Base-by-base conservation (phyloP, 2,329 filamentous ascomycete species). In the Clonostachys rosea region DNA sequence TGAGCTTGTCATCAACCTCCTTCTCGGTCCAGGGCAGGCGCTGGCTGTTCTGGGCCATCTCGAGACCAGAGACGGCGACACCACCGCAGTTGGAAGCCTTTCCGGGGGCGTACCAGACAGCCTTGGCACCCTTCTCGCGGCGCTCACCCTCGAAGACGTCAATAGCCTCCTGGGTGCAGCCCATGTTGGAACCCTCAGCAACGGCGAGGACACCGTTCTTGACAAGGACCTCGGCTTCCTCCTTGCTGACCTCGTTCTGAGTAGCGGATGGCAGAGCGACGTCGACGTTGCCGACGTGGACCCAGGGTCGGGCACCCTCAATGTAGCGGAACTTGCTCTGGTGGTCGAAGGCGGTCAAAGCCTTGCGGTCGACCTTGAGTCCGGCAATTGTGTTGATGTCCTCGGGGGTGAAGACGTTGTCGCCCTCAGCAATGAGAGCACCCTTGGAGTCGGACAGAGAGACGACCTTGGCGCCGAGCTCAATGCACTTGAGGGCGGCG, bases 151-250 rank as follows among this genome's bases (percentile, higher is more conserved):
- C 92, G 67, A 97, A 97, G 55, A 90, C 76, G 61, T 96, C 88
- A 61, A 99, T 96, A 57, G 92, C 92, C 55, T 88, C 91, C 72
- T 94, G 90, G 34, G 91, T 96, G 79, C 91, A 96, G 54, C 94
- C 94, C 94, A 99, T 97, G 83, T 97, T 97, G 73, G 87, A 94
- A 48, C 94, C 94, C 75, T 99, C 94, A 49, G 94, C 94, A 56
- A 97, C 86, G 76, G 90, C 95, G 66, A 86, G 83, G 63, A 79
- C 81, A 56, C 92, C 92, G 50, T 79, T 80, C 44, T 78, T 78
- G 50, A 96, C 82, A 41, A 97, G 82, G 16, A 81, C 83, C 74
- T 89, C 76, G 46, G 91, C 94, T 78, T 99, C 94, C 60, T 94
- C 90, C 65, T 85, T 84, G 63, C 81, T 91, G 62, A 99, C 90